Base-by-base conservation (phyloP, 2,329 filamentous ascomycete species). In the Xylaria sp. region DNA sequence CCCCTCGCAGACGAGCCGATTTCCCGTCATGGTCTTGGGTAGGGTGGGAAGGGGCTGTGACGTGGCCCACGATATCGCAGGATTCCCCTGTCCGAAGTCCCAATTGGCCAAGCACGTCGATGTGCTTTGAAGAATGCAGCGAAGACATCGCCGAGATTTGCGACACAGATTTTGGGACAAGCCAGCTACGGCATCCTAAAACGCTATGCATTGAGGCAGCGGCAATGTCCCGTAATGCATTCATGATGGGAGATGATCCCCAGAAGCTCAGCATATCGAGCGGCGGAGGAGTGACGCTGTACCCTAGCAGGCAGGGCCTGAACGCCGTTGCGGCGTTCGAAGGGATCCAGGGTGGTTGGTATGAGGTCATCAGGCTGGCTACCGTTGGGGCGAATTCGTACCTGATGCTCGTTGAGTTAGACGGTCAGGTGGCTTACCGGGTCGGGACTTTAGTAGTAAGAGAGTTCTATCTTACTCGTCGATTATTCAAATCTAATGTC, bases 21-120 rank as follows among this genome's bases (percentile, higher is more conserved):
- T 29, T 69, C 4, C 68, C 65, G 22, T 69, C 68, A 1, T 69
- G 68, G 68, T 68, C 68, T 2, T 69, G 68, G 68, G 50, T 49
- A 38, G 68, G 68, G 20, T 69, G 68, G 68, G 54, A 65, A 42
- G 68, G 68, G 4, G 17, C 62, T 2, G 58, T 63, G 25, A 15
- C 20, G 11, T 69, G 68, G 68, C 68, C 65, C 3, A 29, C 17
- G 13, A 36, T 67, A 1, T 33, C 49, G 1, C 15, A 57, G 6
- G 27, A 49, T 31, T 64, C 61, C 5, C 22, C 39, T 13, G 22
- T 69, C 3, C 33, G 42, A 11, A 59, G 9, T 13, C 17, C 42
- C 53, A 27, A 62, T 50, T 31, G 38, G 36, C 27, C 22, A 29
- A 29, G 45, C 9, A 49, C 25, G 45, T 49, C 11, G 9, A 53